Base-by-base conservation (phyloP, 2,329 filamentous ascomycete genomes). In the Septoria linicola region DNA sequence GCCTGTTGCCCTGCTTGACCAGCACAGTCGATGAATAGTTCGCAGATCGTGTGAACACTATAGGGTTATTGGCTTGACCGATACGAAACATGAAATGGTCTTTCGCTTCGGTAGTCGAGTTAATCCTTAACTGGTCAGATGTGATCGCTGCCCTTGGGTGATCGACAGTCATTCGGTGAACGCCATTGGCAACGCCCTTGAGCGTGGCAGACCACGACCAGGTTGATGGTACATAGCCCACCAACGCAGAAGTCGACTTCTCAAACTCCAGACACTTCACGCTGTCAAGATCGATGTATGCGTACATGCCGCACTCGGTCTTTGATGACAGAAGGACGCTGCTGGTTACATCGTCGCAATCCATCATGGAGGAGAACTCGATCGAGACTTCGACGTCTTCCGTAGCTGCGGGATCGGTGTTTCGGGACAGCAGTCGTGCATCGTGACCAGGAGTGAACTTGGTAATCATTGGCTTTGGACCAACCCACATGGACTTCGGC, bases 81-180 rank as follows among this genome's bases (percentile, higher is more conserved):
- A 83, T 69, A 14, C 82, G 79, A 57, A 84, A 70, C 47, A 85
- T 66, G 63, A 85, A 82, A 49, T 78, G 77, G 54, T 85, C 82
- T 6, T 73, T 66, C 0, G 79, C 70, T 34, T 75, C 68, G 0
- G 79, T 82, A 14, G 68, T 67, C 0, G 41, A 56, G 7, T 65
- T 68, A 2, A 72, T 73, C 16, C 68, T 66, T 8, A 37, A 19
- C 3, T 64, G 63, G 14, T 32, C 30, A 11, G 45, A 21, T 14
- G 30, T 69, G 17, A 68, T 65, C 1, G 62, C 63, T 14, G 70
- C 71, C 2, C 72, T 72, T n/a, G 75, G 73, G 55, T 82, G 82
- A 34, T 70, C 72, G 34, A 84, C 67, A 0, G 78, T 80, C 40
- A 84, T 59, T 16, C 74, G 71, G 60, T 85, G 79, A 20, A 85